These are phyloP conservation scores for Mitosporidium daphniae DNA, from an alignment of 371 early-diverging fungal species.

Conservation along the genomic window DNA sequence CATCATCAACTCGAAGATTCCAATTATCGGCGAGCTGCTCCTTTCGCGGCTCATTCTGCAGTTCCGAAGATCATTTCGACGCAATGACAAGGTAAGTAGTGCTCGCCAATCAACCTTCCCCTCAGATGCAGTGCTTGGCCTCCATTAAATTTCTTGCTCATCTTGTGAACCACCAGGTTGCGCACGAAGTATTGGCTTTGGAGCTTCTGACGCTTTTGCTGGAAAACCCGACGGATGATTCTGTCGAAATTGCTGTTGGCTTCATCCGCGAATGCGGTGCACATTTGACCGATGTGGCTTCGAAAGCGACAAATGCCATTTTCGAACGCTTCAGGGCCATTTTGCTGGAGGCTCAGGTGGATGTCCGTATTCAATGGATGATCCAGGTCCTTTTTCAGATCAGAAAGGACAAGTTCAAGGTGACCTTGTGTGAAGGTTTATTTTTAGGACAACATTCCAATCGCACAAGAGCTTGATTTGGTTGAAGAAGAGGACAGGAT, in stretches of 20 bases:
- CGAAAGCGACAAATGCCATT: conserved; percentile 38
- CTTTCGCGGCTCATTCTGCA: conserved; percentile 39
- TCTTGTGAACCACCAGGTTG: conserved; percentile 52
- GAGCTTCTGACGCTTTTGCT: conserved; percentile 43
- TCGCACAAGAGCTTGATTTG: conserved; percentile 41
- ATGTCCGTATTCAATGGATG: conserved; percentile 77
- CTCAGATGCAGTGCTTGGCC: conserved; percentile 41
- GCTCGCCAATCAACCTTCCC: too few relatives aligned
- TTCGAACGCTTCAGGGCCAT: conserved; percentile 65
- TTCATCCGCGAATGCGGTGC: conserved; percentile 64
- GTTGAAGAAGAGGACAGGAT: conserved; percentile 81
- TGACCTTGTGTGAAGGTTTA: conserved; percentile 7
- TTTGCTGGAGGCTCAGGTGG: conserved; percentile 58
- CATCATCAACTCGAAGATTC: conserved; percentile 63
- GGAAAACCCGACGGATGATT: conserved; percentile 69
- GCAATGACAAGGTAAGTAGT: conserved; percentile 61
- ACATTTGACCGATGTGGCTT: conserved; percentile 27
- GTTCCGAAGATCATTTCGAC: conserved; percentile 46
- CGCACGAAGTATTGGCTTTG: conserved; percentile 46
- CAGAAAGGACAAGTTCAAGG: conserved; percentile 47
- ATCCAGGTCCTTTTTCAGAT: conserved; percentile 79
- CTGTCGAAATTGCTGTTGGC: conserved; percentile 79
- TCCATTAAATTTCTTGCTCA: conserved; percentile 55
- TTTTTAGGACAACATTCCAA: conserved; percentile 11
- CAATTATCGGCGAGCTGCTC: conserved; percentile 50